Percentiles rank a stretch among this genome's conserved stretches.
Conservation (phyloP, 2,329 filamentous ascomycete species). For the Cercospora canescens region DNA sequence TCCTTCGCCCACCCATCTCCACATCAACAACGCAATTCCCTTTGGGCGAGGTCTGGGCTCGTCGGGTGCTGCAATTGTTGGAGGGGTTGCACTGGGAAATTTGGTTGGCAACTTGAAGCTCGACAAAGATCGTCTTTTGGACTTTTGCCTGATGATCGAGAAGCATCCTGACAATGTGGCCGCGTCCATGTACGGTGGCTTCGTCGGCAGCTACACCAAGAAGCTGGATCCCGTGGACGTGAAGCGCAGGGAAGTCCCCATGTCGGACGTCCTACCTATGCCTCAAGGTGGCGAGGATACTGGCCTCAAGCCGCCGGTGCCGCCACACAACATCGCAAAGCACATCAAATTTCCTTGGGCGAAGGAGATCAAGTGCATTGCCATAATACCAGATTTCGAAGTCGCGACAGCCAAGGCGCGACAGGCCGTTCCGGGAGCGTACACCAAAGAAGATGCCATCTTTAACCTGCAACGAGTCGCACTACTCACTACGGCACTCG, state of each 20-base stretch:
- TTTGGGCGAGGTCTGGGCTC: slow-evolving; percentile 91
- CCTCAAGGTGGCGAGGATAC: slow-evolving; percentile 91
- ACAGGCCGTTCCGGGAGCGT: slow-evolving; percentile 77
- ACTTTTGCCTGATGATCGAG: slow-evolving; percentile 96
- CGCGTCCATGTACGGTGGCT: slow-evolving; percentile 91
- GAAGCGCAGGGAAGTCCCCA: slow-evolving; percentile 86
- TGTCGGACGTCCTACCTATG: slow-evolving; percentile 87
- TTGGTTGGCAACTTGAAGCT: slow-evolving; percentile 80
- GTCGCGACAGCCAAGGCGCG: slow-evolving; percentile 92
- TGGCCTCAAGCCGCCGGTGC: slow-evolving; percentile 79
- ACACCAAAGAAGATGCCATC: slow-evolving; percentile 80
- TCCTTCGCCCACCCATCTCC: slow-evolving; percentile 82
- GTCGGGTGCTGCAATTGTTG: slow-evolving; percentile 91
- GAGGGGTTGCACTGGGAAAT: slow-evolving; percentile 89
- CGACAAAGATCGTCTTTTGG: slow-evolving; percentile 78
- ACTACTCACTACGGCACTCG: slow-evolving; percentile 83
- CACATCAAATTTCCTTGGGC: slow-evolving; percentile 96
- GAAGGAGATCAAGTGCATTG: slow-evolving; percentile 91
- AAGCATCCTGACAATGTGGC: slow-evolving; percentile 93
- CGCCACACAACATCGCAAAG: slow-evolving; percentile 90
- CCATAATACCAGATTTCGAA: slow-evolving; percentile 94
- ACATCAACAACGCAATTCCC: slow-evolving; percentile 94
- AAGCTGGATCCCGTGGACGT: slow-evolving; percentile 87
- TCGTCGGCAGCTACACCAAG: slow-evolving; percentile 94
- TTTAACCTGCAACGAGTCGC: slow-evolving; percentile 97